Conservation (phyloP, 495 filamentous ascomycete species). For the Aspergillus carlsbadensis region DNA sequence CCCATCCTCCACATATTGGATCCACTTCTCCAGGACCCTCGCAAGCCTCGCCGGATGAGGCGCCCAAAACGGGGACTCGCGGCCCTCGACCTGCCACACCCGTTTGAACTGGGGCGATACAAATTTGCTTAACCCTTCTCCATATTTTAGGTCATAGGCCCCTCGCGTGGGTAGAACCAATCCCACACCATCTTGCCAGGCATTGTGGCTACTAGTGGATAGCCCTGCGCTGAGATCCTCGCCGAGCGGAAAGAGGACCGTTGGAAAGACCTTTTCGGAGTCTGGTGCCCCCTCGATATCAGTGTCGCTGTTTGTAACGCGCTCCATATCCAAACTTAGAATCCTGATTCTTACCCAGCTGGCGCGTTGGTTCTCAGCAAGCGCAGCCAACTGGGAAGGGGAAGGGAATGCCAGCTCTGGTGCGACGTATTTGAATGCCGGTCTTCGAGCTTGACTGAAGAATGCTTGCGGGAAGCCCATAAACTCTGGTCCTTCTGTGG, state of each 20-base stretch:
- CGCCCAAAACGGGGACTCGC: neutral
- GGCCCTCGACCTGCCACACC: neutral
- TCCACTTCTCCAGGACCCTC: neutral
- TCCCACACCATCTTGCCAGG: constrained; percentile 1
- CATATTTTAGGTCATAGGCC: neutral
- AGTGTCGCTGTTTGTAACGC: too few relatives aligned
- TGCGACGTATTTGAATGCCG: neutral
- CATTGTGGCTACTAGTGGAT: neutral
- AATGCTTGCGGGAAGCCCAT: neutral
- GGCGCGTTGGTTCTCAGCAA: neutral
- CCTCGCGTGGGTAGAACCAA: neutral
- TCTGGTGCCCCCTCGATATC: neutral
- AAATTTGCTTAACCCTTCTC: neutral
- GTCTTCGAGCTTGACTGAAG: neutral
- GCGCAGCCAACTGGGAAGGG: neutral
- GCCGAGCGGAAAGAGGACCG: neutral
- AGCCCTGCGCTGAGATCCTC: neutral
- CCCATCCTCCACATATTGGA: neutral
- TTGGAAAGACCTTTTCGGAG: neutral
- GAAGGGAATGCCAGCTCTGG: neutral
- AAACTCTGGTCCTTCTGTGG: neutral
- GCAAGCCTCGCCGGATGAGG: neutral
- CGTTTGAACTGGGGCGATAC: neutral
- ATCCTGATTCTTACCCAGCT: too few relatives aligned
- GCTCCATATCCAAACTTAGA: too few relatives aligned